Evolutionary conservation across 2,329 filamentous ascomycete genomes (phyloP).

Genomic region (Lachnellula arida): DNA sequence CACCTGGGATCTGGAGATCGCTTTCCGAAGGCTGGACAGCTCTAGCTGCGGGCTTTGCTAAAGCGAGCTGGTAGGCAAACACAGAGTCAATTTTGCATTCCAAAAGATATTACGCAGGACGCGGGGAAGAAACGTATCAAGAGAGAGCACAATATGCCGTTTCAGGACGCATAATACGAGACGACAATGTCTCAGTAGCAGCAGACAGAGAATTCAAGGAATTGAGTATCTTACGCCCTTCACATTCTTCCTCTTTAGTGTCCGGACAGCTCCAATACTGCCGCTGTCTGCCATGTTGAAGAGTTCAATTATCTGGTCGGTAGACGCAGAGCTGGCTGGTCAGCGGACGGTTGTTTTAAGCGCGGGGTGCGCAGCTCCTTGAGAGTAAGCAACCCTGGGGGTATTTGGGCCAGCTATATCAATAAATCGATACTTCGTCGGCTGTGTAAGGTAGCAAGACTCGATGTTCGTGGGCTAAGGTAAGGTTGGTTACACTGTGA

Average conservation of each 20-base stretch:
- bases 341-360: neutral
- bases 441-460: neutral
- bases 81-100: too few relatives aligned
- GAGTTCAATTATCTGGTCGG: neutral
- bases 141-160: too few relatives aligned
- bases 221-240: slow-evolving; percentile 53
- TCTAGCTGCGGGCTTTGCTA: slow-evolving; percentile 74
- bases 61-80: slow-evolving; percentile 50
- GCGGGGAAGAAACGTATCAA: too few relatives aligned
- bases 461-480: neutral
- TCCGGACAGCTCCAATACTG: slow-evolving; percentile 60
- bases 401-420: neutral
- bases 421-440: neutral
- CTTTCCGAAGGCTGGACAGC: slow-evolving; percentile 67
- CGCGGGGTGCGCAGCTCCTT: neutral
- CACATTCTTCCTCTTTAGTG: slow-evolving; percentile 98
- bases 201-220: too few relatives aligned
- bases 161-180: too few relatives aligned
- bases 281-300: slow-evolving; percentile 45
- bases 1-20: slow-evolving; percentile 57
- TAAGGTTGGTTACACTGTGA: neutral
- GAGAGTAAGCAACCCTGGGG: neutral
- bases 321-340: neutral
- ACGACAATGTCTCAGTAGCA: too few relatives aligned
- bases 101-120: too few relatives aligned